These are phyloP conservation scores for Linum trigynum DNA, from an alignment of 345 rosid species.

Conservation along the genomic window DNA sequence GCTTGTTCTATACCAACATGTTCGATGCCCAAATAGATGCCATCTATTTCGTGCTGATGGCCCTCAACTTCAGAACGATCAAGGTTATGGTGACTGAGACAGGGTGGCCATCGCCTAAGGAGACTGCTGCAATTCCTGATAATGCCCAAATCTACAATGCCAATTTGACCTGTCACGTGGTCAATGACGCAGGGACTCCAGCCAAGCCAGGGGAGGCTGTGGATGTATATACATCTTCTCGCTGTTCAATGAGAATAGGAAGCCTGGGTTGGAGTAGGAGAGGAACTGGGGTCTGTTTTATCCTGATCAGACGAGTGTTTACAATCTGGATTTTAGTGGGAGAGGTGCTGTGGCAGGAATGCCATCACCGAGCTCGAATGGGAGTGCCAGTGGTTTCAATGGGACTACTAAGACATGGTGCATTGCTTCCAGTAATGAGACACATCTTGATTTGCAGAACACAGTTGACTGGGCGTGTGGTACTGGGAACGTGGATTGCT, in stretches of 20 bases:
- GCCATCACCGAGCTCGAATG: conserved; percentile 27
- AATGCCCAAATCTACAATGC: conserved; percentile 72
- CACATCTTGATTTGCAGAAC: conserved; percentile 53
- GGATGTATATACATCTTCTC: conserved; percentile 77
- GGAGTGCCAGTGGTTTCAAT: conserved; percentile 32
- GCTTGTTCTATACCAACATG: conserved; percentile 85
- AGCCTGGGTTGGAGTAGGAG: conserved; percentile 72
- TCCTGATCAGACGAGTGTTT: conserved; percentile 79
- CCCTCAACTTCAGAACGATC: conserved; percentile 70
- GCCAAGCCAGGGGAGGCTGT: conserved; percentile 61
- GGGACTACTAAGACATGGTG: conserved; percentile 69
- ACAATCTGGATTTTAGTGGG: conserved; percentile 74
- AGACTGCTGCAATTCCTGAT: conserved; percentile 80
- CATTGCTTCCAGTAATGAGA: conserved; percentile 69
- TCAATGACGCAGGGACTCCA: conserved; percentile 74
- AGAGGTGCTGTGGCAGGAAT: conserved; percentile 32
- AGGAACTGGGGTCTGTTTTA: conserved; percentile 88
- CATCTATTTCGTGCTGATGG: conserved; percentile 57
- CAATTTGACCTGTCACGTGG: conserved; percentile 60
- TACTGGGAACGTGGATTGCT: conserved; percentile 86
- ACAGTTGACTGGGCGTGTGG: conserved; percentile 95
- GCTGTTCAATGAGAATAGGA: conserved; percentile 76
- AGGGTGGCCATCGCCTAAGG: conserved; percentile 83
- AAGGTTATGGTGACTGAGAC: conserved; percentile 88
- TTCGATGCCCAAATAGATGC: conserved; percentile 98